A percentile compares a stretch with the other conserved stretches of the same genome.
Evolutionary conservation across 805 yeast species (phyloP).

Genomic region (Wickerhamomyces chambardii): DNA sequence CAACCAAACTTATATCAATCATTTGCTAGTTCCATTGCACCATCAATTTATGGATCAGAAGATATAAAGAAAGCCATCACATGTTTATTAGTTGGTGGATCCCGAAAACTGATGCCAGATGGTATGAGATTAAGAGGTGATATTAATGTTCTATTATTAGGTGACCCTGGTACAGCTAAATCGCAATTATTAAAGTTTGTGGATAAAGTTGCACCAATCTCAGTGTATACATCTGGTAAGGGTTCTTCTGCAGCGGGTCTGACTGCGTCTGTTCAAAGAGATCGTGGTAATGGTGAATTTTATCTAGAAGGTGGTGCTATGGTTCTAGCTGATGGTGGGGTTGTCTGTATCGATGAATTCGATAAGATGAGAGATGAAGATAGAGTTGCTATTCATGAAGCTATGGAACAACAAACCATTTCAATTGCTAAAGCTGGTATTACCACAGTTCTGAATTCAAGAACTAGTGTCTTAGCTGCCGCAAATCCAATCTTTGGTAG

Average conservation of each 20-base stretch:
- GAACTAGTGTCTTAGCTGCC: constrained; percentile 96
- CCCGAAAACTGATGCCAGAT: constrained; percentile 86
- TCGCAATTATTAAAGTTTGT: constrained; percentile 93
- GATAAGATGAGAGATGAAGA: constrained; percentile 99
- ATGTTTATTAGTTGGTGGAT: constrained; percentile 90
- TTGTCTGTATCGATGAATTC: constrained; percentile 97
- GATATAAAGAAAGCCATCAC: constrained; percentile 93
- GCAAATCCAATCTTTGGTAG: constrained; percentile 97
- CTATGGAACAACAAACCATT: constrained; percentile 99
- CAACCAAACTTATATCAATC: constrained; percentile 78
- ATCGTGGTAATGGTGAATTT: constrained; percentile 79
- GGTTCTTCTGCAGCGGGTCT: constrained; percentile 99
- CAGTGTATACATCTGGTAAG: constrained; percentile 96
- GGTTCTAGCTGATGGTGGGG: constrained; percentile 99
- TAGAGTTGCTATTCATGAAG: constrained; percentile 98
- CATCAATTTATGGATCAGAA: constrained; percentile 88
- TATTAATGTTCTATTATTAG: constrained; percentile 83
- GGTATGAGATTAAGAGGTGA: constrained; percentile 97
- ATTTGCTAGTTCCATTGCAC: constrained; percentile 88
- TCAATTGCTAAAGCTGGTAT: constrained; percentile 99
- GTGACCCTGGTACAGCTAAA: constrained; percentile 99
- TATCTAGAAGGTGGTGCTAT: constrained; percentile 98
- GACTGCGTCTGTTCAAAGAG: constrained; percentile 96
- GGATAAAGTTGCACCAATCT: constrained; percentile 88
- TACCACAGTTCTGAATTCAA: constrained; percentile 90